Base-by-base conservation (phyloP, 2,329 filamentous ascomycete species). In the Furcasterigmium sp. region DNA sequence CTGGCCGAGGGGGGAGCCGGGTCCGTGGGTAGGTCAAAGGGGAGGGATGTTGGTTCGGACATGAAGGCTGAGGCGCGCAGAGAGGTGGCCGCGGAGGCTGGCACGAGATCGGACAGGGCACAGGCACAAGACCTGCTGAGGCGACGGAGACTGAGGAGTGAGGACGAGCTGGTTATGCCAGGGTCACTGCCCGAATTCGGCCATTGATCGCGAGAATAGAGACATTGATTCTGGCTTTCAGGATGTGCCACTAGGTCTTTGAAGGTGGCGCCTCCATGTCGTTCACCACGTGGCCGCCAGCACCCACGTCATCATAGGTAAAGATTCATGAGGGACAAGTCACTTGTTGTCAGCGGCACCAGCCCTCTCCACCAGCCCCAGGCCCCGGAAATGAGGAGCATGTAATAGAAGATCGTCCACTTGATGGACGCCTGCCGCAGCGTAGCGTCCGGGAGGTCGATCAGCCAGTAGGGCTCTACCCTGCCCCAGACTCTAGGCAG, bases 401-500 rank as follows among this genome's bases (percentile, higher is more conserved):
- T 45, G 60, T 97, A 97, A 61, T 97, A 97, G 2, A 77, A 70
- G 3, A 85, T 63, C 1, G 87, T 91, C 87, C 87, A 95, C 30
- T 60, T 54, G 51, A 35, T 15, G 10, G n/a, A 35, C 11, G 32
- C 15, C 18, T 18, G 15, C 32, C 15, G 32, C 8, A 11, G 32
- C n/a, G 9, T 7, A 17, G 15, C 32, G 15, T 17, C n/a, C 8
- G 14, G 11, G 8, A 35, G 17, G 32, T 35, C 9, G 17, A 17
- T 20, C 13, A 67, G 44, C 68, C 68, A 71, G 42, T 68, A 59
- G 11, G 69, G 77, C 53, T 83, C 78, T 4, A 96, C 79, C 8
- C 78, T 71, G 1, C 93, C 91, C 82, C 87, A 95, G 46, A 97
- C 67, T 7, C 90, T 78, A 18, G 93, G 93, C 39, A 97, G 69